Base-by-base conservation (phyloP, 352 stramenopile genomes). In the Phytophthora ohioensis region DNA sequence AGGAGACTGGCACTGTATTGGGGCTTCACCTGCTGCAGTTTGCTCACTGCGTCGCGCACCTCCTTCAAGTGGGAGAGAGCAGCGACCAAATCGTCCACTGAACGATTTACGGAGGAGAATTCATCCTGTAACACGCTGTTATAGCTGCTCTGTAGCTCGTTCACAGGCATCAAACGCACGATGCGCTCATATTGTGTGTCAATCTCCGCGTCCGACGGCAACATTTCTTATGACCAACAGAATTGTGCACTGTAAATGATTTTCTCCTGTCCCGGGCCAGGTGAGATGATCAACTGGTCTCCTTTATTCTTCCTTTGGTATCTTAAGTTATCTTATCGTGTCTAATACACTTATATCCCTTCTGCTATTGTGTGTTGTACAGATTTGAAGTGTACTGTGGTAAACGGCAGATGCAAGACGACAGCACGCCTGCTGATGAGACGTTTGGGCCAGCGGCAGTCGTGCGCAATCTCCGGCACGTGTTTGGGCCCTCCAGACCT, bases 171-270 rank as follows among this genome's bases (percentile, higher is more conserved):
- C 38, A 59, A 49, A 12, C 53, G 53, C 53, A 59, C 53, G 13
- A 49, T 59, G 53, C 53, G 53, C 53, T 59, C 53, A 13, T 46
- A 58, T 17, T 47, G 52, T 12, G 52, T 21, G 21, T 43, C 48
- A 56, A 51, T 6, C 31, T 57, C 21, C 21, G 21, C 13, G 48
- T 51, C 45, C 45, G 30, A 51, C 45, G 45, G 45, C 7, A 51
- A 15, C 45, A 51, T 51, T 2, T 32, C 10, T 3, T 21, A 36
- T 31, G 31, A n/a, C 35, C 48, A 56, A 27, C 21, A 27, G 21
- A 27, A 27, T 27, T 27, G 21, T 27, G 21, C 15, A 15, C 12
- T 11, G 43, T 31, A 52, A 36, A 27, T 27, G 1, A 27, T 27
- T 27, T 35, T 52, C 46, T 52, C 46, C 27, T 52, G 46, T 31